These are phyloP conservation scores for Nemania serpens DNA, from an alignment of 2,329 filamentous ascomycete genomes.

Conservation along the genomic window DNA sequence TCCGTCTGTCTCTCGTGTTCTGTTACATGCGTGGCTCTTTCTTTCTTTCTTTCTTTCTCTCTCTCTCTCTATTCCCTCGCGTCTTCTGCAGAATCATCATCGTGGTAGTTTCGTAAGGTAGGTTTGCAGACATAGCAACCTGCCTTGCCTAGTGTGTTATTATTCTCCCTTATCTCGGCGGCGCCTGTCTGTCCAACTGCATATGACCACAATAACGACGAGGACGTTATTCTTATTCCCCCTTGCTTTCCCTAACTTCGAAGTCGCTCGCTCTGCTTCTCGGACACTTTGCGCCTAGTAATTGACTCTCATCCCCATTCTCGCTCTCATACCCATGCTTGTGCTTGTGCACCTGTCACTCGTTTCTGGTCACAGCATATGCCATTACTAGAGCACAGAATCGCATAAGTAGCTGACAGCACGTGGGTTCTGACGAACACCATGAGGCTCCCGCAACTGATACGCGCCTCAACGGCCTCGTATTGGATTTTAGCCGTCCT, in stretches of 20 bases:
- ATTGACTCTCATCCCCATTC: background rate
- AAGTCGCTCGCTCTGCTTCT: background rate
- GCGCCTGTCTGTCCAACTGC: background rate
- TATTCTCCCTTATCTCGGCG: background rate
- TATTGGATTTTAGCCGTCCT: constrained; percentile 20
- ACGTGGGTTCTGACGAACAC: constrained; percentile 3
- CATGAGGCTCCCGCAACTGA: constrained; percentile 13
- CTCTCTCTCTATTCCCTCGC: background rate
- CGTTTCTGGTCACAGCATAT: constrained; percentile 12
- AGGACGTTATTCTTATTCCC: background rate
- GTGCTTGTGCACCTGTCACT: constrained; percentile 16
- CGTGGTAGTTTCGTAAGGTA: background rate
- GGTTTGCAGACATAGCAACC: background rate
- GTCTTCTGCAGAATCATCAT: background rate
- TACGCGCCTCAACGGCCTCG: constrained; percentile 12
- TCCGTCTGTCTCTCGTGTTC: background rate
- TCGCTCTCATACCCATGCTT: constrained; percentile 2
- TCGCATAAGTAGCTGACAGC: constrained; percentile 1
- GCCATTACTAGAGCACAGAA: background rate
- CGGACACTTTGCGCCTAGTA: background rate
- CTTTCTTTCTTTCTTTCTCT: background rate
- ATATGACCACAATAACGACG: background rate
- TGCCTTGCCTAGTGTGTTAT: background rate
- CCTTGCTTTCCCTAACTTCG: constrained; percentile 1
- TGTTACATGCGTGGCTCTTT: background rate